Percentiles rank a stretch among this genome's conserved stretches.
Evolutionary conservation across 495 filamentous ascomycete species (phyloP).

Genomic region (Podospora pseudopauciseta): DNA sequence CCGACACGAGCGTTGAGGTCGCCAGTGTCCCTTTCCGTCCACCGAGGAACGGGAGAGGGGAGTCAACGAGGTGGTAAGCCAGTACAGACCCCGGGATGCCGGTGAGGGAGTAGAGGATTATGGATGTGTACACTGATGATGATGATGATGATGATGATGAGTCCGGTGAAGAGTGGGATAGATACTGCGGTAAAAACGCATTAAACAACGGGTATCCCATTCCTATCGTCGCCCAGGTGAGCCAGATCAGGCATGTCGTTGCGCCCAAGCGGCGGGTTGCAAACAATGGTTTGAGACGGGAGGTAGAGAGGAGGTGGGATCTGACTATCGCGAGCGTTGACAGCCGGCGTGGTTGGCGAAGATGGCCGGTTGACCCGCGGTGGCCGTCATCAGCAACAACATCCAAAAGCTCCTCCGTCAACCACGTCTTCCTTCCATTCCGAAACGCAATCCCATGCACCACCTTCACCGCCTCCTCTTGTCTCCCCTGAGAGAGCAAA

Average conservation of each 20-base stretch:
- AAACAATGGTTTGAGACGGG: not conserved
- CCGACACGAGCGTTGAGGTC: not conserved
- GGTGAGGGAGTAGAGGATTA: not conserved
- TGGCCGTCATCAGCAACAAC: constrained; percentile 38
- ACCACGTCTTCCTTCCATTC: constrained; percentile 61
- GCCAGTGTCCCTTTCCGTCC: not conserved
- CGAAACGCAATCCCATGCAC: constrained; percentile 70
- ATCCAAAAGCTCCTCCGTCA: constrained; percentile 59
- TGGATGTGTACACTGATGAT: not conserved
- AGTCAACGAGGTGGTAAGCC: not conserved
- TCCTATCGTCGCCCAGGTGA: constrained; percentile 54
- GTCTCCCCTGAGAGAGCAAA: not conserved
- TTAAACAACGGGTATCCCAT: constrained; percentile 76
- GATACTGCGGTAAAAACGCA: constrained; percentile 78
- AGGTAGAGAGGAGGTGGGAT: not conserved
- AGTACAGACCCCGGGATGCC: not conserved
- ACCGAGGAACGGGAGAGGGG: not conserved
- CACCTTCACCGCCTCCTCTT: constrained; percentile 50
- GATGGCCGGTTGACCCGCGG: no score
- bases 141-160: not conserved
- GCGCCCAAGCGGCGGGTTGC: not conserved
- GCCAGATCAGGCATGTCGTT: constrained; percentile 47
- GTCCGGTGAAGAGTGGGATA: constrained; percentile 44
- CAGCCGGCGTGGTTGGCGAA: not conserved
- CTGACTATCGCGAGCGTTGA: not conserved